These are phyloP conservation scores for Pholiota adiposa DNA, from an alignment of 1,284 basidiomycete species.

Conservation along the genomic window DNA sequence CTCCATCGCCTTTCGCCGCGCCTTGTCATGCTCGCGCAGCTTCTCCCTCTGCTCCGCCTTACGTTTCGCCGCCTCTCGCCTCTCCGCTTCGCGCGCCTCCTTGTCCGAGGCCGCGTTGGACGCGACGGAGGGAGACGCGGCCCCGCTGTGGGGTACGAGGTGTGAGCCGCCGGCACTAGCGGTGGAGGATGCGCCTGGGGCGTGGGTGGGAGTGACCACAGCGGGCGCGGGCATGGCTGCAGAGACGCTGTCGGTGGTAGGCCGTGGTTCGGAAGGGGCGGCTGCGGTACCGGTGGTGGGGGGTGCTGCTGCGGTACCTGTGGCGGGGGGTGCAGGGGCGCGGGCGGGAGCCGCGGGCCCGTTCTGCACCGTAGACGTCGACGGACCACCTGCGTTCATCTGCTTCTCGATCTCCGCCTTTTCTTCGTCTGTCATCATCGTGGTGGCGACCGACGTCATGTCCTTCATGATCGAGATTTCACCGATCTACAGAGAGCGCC, in stretches of 20 bases:
- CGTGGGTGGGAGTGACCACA: conserved; percentile 5
- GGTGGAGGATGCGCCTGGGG: background rate
- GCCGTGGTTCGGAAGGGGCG: background rate
- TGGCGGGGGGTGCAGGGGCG: background rate
- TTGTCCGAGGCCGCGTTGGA: conserved; percentile 29
- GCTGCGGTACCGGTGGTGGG: conserved; percentile 12
- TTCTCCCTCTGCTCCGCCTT: conserved; percentile 86
- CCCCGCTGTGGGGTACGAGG: conserved; percentile 8
- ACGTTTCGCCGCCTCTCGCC: conserved; percentile 62
- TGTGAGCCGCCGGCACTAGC: conserved; percentile 9
- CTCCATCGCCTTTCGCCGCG: conserved; percentile 80
- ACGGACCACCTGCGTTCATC: conserved; percentile 43
- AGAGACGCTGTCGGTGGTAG: background rate
- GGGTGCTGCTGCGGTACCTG: conserved; percentile 2
- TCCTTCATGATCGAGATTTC: conserved; percentile 94
- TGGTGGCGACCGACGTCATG: conserved; percentile 80
- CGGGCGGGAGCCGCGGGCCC: background rate
- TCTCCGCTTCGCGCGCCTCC: conserved; percentile 47
- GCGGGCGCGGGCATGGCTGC: conserved; percentile 7
- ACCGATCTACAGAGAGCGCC: conserved; percentile 64
- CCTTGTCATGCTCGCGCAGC: conserved; percentile 79
- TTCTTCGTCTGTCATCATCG: conserved; percentile 91
- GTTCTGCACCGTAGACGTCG: conserved; percentile 19
- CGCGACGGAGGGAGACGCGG: conserved; percentile 8
- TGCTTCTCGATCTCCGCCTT: conserved; percentile 84